Conservation (phyloP, 2,329 filamentous ascomycete genomes). For the Ophiostoma tasmaniense region DNA sequence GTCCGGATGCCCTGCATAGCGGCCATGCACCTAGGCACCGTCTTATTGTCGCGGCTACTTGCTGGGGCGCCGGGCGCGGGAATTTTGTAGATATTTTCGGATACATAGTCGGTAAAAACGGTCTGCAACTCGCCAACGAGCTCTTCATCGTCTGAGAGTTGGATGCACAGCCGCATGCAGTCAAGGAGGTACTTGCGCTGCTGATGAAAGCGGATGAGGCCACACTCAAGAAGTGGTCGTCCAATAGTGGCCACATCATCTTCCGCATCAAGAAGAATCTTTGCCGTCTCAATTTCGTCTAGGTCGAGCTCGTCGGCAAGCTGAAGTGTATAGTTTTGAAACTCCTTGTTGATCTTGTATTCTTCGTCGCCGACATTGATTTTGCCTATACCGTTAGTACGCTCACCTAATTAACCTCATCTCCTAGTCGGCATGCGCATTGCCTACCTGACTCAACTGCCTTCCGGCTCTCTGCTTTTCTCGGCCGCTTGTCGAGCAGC, state of each 20-base stretch:
- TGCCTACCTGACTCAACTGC: slow-evolving; percentile 56
- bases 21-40: slow-evolving; percentile 65
- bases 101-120: slow-evolving; percentile 44
- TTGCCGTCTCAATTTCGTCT: slow-evolving; percentile 78
- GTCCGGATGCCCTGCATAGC: slow-evolving; percentile 68
- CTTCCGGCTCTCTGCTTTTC: slow-evolving; percentile 67
- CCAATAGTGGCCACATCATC: slow-evolving; percentile 61
- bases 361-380: slow-evolving; percentile 63
- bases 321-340: slow-evolving; percentile 72
- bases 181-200: slow-evolving; percentile 76
- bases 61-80: slow-evolving; percentile 36
- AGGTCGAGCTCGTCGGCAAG: slow-evolving; percentile 83
- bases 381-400: slow-evolving; percentile 50
- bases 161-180: slow-evolving; percentile 70
- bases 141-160: slow-evolving; percentile 54
- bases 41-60: slow-evolving; percentile 44
- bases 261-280: slow-evolving; percentile 65
- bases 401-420: neutral
- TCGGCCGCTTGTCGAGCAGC: slow-evolving; percentile 65
- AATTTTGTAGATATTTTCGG: slow-evolving; percentile 48
- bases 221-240: slow-evolving; percentile 65
- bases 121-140: slow-evolving; percentile 42
- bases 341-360: slow-evolving; percentile 77
- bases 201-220: slow-evolving; percentile 81
- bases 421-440: neutral